These are phyloP conservation scores for Yamadazyma friedrichii DNA, from an alignment of 1,139 yeast genomes.

Conservation along the genomic window DNA sequence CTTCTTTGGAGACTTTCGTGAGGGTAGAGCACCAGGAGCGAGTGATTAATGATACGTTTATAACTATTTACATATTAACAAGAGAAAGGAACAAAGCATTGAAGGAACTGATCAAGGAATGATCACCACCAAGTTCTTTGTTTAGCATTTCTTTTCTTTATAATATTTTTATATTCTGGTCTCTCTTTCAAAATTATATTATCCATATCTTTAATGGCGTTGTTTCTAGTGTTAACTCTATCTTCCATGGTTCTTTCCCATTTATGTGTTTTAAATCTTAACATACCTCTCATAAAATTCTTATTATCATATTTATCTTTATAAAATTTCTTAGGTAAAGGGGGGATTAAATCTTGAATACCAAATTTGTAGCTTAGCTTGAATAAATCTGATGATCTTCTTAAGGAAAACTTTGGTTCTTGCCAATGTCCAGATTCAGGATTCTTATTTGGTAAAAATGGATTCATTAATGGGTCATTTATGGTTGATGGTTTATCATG, in stretches of 20 bases:
- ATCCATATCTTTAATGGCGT: conserved; percentile 75
- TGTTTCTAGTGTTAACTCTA: conserved; percentile 58
- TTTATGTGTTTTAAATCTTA: conserved; percentile 76
- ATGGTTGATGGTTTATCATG: conserved; percentile 63
- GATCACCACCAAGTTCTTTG: conserved; percentile 47
- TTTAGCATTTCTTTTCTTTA: conserved; percentile 49
- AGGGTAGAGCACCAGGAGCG: too few species aligned
- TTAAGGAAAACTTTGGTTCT: conserved; percentile 73
- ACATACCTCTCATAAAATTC: conserved; percentile 75
- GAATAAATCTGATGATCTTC: conserved; percentile 83
- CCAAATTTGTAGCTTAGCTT: conserved; percentile 85
- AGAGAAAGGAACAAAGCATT: too few species aligned
- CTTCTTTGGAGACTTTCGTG: too few species aligned
- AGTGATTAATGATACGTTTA: too few species aligned
- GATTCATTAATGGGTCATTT: conserved; percentile 72
- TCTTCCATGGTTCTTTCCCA: conserved; percentile 71
- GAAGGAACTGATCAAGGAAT: too few species aligned
- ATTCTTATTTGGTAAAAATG: conserved; percentile 83
- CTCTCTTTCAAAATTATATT: conserved; percentile 63
- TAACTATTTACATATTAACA: not conserved
- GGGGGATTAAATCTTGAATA: conserved; percentile 74
- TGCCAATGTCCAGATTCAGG: conserved; percentile 78
- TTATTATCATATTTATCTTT: conserved; percentile 73
- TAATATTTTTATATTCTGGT: conserved; percentile 58
- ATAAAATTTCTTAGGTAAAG: conserved; percentile 71